Conservation (phyloP, 2,329 filamentous ascomycete genomes). For the Fusarium setosum region DNA sequence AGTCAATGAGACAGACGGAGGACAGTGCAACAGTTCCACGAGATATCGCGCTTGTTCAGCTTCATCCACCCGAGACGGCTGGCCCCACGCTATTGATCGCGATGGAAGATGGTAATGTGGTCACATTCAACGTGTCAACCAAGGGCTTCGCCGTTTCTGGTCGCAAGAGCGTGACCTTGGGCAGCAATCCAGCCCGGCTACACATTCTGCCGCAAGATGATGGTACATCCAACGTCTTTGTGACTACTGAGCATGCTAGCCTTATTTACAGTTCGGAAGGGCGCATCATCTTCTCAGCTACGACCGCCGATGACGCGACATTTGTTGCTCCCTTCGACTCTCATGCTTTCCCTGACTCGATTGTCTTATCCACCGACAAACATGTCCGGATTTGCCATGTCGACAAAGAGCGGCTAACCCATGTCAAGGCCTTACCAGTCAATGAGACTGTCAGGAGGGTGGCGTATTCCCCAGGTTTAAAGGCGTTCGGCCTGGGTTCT, state of each 20-base stretch:
- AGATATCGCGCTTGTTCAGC: conserved; percentile 81
- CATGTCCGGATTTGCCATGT: conserved; percentile 84
- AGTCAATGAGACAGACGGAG: conserved; percentile 67
- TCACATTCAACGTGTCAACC: conserved; percentile 80
- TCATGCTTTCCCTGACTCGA: conserved; percentile 81
- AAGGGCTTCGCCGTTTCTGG: conserved; percentile 72
- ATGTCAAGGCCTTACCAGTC: conserved; percentile 84
- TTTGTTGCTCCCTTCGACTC: conserved; percentile 86
- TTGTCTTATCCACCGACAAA: conserved; percentile 81
- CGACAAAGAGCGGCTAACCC: conserved; percentile 87
- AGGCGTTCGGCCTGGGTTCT: conserved; percentile 88
- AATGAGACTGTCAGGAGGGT: conserved; percentile 87
- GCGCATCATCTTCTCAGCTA: conserved; percentile 90
- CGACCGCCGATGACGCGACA: conserved; percentile 87
- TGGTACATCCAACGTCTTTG: conserved; percentile 83
- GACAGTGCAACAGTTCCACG: conserved; percentile 84
- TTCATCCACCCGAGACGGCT: conserved; percentile 69
- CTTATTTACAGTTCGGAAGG: conserved; percentile 92
- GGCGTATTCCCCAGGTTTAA: conserved; percentile 82
- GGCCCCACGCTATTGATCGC: conserved; percentile 86
- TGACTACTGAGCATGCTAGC: conserved; percentile 93
- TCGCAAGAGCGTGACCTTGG: conserved; percentile 85
- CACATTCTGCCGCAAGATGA: conserved; percentile 78
- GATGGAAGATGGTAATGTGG: conserved; percentile 91
- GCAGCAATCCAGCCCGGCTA: conserved; percentile 85